Evolutionary conservation across 371 early-diverging fungal genomes (phyloP), one percentile per base, ranked within the genome.

Genomic region (Mortierella sp.): DNA sequence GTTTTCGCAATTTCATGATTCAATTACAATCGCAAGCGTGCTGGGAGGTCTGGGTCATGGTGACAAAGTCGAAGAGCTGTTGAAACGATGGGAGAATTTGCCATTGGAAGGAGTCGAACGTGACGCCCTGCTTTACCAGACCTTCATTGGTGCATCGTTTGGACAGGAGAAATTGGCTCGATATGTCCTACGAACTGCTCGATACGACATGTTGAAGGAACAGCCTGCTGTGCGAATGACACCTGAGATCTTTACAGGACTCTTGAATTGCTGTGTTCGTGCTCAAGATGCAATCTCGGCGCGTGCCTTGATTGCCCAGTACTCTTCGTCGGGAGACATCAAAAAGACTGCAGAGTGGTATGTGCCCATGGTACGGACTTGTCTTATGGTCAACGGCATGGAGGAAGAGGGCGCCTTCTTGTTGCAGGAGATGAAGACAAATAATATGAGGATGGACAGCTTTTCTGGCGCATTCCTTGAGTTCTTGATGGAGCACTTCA

Each of bases 401-500:
- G 76, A 81, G 61, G 62, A 68, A 22, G 81, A 81, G 30, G 81
- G 81, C 2, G 47, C 5, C 37, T 66, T 69, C 37, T 60, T 81
- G 51, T 26, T 81, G 70, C 73, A 81, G 54, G 73, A 75, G 64
- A 72, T 81, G 81, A 72, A 43, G 49, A 45, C 37, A 22, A 43
- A 59, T 16, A 61, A 62, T 28, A 75, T 75, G 73, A 43, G 35
- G 24, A 65, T 66, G 60, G 57, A 55, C 11, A 35, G 59, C 35
- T 26, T 24, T 3, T 63, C 59, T 3, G 70, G 59, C 0, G 37
- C 64, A 26, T 75, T 81, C 51, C 32, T 66, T 45, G 76, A 75
- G 61, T 81, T 75, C 62, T 54, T 81, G 81, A 81, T 81, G 81
- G 72, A 72, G 22, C 73, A 81, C 39, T 70, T 72, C 57, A 67